Conservation (phyloP, 805 yeast genomes). For the Nakazawaea populi region DNA sequence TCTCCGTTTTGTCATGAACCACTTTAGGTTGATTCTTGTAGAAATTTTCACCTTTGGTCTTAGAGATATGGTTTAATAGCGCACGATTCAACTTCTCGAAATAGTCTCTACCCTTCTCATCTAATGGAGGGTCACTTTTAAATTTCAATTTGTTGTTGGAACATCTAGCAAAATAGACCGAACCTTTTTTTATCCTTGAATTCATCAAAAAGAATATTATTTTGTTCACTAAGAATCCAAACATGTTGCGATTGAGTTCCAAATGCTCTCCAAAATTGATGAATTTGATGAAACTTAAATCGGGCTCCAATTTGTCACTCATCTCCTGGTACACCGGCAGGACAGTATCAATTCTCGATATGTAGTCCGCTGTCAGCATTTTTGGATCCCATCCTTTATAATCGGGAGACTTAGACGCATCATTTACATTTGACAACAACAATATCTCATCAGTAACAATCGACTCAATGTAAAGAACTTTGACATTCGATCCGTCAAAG, state of each 20-base stretch:
- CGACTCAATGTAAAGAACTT: slow-evolving; percentile 83
- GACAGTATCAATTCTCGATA: slow-evolving; percentile 62
- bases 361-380: slow-evolving; percentile 72
- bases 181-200: slow-evolving; percentile 78
- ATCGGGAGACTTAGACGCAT: slow-evolving; percentile 85
- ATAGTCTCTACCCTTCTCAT: slow-evolving; percentile 64
- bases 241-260: slow-evolving; percentile 71
- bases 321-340: slow-evolving; percentile 71
- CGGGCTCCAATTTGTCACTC: slow-evolving; percentile 35
- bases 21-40: slow-evolving; percentile 15
- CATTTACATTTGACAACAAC: slow-evolving; percentile 69
- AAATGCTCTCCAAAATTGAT: slow-evolving; percentile 87
- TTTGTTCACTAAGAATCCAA: slow-evolving; percentile 86
- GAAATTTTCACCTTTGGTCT: slow-evolving; percentile 25
- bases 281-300: slow-evolving; percentile 73
- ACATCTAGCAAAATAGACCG: slow-evolving; percentile 90
- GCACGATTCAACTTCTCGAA: slow-evolving; percentile 60
- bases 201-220: slow-evolving; percentile 92
- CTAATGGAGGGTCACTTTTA: slow-evolving; percentile 76
- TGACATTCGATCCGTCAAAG: slow-evolving; percentile 56
- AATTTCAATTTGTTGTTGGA: slow-evolving; percentile 52
- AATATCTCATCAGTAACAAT: slow-evolving; percentile 68
- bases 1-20: slow-evolving; percentile 8
- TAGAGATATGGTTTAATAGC: slow-evolving; percentile 30
- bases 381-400: slow-evolving; percentile 70